These are phyloP conservation scores for Naganishia albida DNA, from an alignment of 1,284 basidiomycete species.

Conservation along the genomic window DNA sequence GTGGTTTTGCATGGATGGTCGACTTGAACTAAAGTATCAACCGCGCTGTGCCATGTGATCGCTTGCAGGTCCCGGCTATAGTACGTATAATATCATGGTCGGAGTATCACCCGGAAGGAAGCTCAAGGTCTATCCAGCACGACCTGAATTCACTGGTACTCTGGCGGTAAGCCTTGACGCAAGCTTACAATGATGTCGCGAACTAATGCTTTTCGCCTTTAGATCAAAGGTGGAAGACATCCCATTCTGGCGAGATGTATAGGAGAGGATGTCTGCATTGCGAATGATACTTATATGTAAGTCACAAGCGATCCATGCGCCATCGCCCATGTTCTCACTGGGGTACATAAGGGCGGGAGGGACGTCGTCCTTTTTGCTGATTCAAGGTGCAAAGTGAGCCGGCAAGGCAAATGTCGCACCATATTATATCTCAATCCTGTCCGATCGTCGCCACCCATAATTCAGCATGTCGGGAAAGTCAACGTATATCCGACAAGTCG, in stretches of 20 bases:
- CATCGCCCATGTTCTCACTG: not conserved
- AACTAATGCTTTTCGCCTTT: not conserved
- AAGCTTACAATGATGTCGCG: not conserved
- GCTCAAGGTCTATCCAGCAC: slow-evolving; percentile 58
- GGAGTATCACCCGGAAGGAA: too few species aligned
- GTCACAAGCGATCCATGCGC: not conserved
- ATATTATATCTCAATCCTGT: not conserved
- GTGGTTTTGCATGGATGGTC: slow-evolving; percentile 39
- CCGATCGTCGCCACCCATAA: slow-evolving; percentile 22
- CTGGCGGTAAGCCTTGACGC: slow-evolving; percentile 59
- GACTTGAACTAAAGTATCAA: too few species aligned
- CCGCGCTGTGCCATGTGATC: not conserved
- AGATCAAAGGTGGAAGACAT: slow-evolving; percentile 78
- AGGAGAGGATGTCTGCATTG: slow-evolving; percentile 72
- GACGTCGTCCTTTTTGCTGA: slow-evolving; percentile 78
- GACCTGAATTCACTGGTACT: slow-evolving; percentile 82
- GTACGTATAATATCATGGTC: not conserved
- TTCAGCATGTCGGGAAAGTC: slow-evolving; percentile 87
- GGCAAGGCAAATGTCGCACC: not conserved
- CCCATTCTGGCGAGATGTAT: slow-evolving; percentile 62
- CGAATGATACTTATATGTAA: slow-evolving; percentile 77
- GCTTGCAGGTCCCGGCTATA: slow-evolving; percentile 9
- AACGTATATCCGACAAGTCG: slow-evolving; percentile 85
- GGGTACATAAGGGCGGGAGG: slow-evolving; percentile 60
- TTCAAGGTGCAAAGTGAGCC: slow-evolving; percentile 82